A percentile compares a stretch with the other conserved stretches of the same genome.
Conservation (phyloP, 371 early-diverging fungal species). For the Mucor saturninus region DNA sequence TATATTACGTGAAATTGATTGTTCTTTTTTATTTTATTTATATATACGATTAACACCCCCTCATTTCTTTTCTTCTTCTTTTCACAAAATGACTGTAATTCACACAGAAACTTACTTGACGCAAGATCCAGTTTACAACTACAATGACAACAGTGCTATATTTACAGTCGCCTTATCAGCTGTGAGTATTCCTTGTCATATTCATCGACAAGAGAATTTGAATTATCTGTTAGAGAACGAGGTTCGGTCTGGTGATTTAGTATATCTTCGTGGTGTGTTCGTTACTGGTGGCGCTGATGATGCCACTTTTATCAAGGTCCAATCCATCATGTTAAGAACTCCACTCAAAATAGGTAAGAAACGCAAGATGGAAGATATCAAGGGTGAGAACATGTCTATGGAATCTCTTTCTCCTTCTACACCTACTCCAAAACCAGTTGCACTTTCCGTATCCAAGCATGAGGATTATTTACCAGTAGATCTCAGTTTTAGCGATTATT, state of each 20-base stretch:
- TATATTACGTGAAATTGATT: not conserved
- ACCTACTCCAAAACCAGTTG: too few species aligned
- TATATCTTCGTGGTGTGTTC: conserved; percentile 13
- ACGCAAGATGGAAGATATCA: conserved; percentile 3
- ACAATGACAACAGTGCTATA: not conserved
- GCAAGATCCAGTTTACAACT: conserved; percentile 10
- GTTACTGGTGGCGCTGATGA: not conserved
- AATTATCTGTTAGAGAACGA: not conserved
- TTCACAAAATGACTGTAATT: conserved; percentile 23
- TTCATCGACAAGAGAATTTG: conserved; percentile 17
- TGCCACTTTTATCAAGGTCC: conserved; percentile 17
- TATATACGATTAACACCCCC: not conserved
- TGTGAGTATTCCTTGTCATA: conserved; percentile 12
- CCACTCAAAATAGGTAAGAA: not conserved
- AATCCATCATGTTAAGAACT: not conserved
- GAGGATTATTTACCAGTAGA: not conserved
- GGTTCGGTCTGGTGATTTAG: conserved; percentile 15
- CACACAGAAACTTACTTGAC: conserved; percentile 25
- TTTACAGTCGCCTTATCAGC: conserved; percentile 20
- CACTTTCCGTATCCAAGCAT: not conserved
- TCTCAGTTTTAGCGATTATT: conserved; percentile 15
- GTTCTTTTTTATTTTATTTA: not conserved
- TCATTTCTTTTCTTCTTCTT: not conserved
- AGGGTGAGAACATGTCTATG: too few species aligned
- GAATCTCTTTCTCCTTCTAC: too few species aligned